These are phyloP conservation scores for Chytridiales sp. DNA, from an alignment of 371 early-diverging fungal species.

Conservation along the genomic window DNA sequence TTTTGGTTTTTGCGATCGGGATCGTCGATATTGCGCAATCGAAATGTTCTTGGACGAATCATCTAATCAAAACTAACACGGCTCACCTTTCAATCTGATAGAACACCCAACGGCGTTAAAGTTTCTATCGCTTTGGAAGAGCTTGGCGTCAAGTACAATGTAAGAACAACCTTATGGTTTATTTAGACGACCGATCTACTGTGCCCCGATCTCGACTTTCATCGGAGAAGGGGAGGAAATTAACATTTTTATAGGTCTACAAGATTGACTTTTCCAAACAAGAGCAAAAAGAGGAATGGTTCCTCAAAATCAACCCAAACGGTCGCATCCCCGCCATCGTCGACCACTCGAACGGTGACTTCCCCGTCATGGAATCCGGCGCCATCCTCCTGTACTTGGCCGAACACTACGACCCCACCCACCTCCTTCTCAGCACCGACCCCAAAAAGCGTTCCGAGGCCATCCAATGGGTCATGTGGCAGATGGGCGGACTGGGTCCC, in stretches of 20 bases:
- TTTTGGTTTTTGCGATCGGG: too few relatives aligned
- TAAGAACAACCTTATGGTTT: conserved; percentile 5
- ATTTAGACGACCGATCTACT: too few relatives aligned
- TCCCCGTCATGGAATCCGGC: conserved; percentile 53
- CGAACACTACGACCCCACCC: conserved; percentile 51
- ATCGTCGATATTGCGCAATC: too few relatives aligned
- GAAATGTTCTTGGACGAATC: too few relatives aligned
- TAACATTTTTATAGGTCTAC: conserved; percentile 17
- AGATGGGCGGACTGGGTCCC: conserved; percentile 47
- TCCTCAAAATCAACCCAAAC: conserved; percentile 56
- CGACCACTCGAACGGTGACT: conserved; percentile 42
- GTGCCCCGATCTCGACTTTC: conserved; percentile 4
- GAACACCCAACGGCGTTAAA: conserved; percentile 45
- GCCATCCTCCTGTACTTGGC: conserved; percentile 58
- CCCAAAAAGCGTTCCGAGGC: conserved; percentile 43
- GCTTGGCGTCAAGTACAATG: conserved; percentile 41
- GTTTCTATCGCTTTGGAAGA: conserved; percentile 46
- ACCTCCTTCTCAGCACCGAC: conserved; percentile 43
- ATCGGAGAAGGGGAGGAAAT: too few relatives aligned
- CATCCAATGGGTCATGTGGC: conserved; percentile 56
- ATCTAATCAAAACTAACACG: too few relatives aligned
- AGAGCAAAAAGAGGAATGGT: conserved; percentile 56
- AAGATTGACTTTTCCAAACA: conserved; percentile 35
- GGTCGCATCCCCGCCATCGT: conserved; percentile 54
- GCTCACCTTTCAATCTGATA: too few relatives aligned